Evolutionary conservation across 805 yeast species (phyloP), one percentile per base, ranked within the genome.

Genomic region (Starmerella stigmatis): DNA sequence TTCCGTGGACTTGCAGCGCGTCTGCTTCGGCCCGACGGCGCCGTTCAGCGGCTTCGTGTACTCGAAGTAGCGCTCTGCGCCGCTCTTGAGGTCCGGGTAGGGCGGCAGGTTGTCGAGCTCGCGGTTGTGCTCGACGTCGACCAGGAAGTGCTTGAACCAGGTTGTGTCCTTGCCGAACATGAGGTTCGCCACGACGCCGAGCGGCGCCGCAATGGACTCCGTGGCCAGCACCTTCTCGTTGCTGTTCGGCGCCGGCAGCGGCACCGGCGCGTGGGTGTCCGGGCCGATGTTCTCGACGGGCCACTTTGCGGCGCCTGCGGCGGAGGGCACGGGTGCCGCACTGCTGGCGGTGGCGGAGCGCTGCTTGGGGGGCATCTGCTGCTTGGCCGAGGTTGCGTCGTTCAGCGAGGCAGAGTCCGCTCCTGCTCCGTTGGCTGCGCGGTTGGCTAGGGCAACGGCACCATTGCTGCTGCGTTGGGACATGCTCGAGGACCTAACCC

Each of bases 1-100:
- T 54, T 86, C 96, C 26, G 77, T 75, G 13, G 74, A 76, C n/a
- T 65, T 48, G 60, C 94, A 84, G 46, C 72, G 76, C 2, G 99
- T 88, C 20, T 89, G 85, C 56, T 85, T 86, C 11, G 98, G 98
- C 0, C 98, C 98, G 29, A 92, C 77, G 1, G 95, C 74, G 43
- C 75, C 86, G 43, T 78, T 76, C 46, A 92, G 69, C 0, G 81
- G 85, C 62, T 84, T 84, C 40, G 74, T 72, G 62, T 88, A 92
- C 4, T 73, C 70, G 59, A 74, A 88, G 27, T 56, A 45, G 6
- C 69, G 61, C 69, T 69, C 21, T 44, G 56, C 55, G 33, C 63
- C 63, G 19, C 46, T 43, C n/a, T 45, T 46, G n/a, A 47, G 48
- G 5, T 46, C 56, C 28, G 54, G 46, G 42, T 60, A 57, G 7